These are phyloP conservation scores for Podospora pseudoanserina DNA, from an alignment of 495 filamentous ascomycete species.

Conservation along the genomic window DNA sequence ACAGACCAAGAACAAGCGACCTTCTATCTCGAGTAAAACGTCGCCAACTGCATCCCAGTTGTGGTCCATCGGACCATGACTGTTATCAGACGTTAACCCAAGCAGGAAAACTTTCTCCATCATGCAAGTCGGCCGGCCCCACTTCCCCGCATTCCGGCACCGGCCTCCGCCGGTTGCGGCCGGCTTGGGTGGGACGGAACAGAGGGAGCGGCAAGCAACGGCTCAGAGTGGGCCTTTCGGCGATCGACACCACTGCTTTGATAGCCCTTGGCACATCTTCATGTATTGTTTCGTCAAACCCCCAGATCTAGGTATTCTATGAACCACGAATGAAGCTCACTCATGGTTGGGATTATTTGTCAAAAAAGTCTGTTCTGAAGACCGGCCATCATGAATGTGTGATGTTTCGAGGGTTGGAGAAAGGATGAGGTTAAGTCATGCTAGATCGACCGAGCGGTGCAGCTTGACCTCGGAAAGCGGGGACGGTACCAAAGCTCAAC, in stretches of 20 bases:
- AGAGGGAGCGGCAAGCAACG: conserved; percentile 17
- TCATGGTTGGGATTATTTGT: no score
- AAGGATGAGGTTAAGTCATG: no score
- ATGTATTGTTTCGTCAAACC: no score
- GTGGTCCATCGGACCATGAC: not conserved
- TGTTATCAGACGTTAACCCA: not conserved
- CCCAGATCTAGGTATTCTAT: no score
- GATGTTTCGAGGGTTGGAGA: no score
- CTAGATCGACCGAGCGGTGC: no score
- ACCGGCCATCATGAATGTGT: no score
- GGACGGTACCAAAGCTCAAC: no score
- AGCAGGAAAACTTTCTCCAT: not conserved
- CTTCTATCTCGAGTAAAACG: conserved; percentile 19
- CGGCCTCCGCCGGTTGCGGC: not conserved
- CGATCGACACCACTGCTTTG: not conserved
- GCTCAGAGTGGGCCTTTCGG: conserved; percentile 9
- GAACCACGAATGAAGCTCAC: no score
- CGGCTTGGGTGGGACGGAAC: not conserved
- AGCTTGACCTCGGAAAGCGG: no score
- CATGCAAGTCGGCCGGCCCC: not conserved
- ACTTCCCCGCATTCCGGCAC: conserved; percentile 13
- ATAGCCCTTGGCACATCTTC: no score
- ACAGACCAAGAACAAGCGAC: conserved; percentile 10
- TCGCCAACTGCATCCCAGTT: not conserved
- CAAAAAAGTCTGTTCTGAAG: no score